Percentiles rank a stretch among this genome's conserved stretches.
These are phyloP conservation scores for Ceratocystis harringtonii DNA, from an alignment of 2,329 filamentous ascomycete genomes.

Conservation along the genomic window DNA sequence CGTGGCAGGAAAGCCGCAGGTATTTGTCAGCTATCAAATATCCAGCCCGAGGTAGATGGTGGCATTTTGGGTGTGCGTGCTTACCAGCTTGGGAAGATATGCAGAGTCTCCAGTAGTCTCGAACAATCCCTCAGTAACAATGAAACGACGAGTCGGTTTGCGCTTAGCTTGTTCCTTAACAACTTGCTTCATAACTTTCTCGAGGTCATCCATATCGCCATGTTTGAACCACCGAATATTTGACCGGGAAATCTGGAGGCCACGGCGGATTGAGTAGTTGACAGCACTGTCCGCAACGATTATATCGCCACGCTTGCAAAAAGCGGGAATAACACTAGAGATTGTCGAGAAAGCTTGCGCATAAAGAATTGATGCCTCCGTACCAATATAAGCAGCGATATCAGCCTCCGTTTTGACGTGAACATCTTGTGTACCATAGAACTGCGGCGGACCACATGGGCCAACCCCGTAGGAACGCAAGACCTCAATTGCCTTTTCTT, in stretches of 20 bases:
- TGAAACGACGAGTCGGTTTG: slow-evolving; percentile 80
- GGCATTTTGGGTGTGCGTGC: slow-evolving; percentile 21
- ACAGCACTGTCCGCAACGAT: slow-evolving; percentile 90
- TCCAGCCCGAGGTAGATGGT: neutral
- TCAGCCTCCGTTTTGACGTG: slow-evolving; percentile 95
- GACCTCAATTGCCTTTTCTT: slow-evolving; percentile 87
- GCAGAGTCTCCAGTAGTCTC: slow-evolving; percentile 78
- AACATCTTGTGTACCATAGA: slow-evolving; percentile 96
- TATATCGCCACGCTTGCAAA: slow-evolving; percentile 92
- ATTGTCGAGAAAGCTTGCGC: slow-evolving; percentile 94
- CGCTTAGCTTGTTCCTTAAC: slow-evolving; percentile 75
- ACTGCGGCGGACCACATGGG: slow-evolving; percentile 89
- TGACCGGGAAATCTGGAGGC: slow-evolving; percentile 81
- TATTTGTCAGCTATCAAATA: slow-evolving; percentile 14
- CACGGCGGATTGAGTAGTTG: slow-evolving; percentile 88
- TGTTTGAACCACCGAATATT: slow-evolving; percentile 90
- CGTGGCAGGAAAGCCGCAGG: neutral
- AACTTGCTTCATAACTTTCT: slow-evolving; percentile 69
- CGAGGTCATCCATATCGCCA: slow-evolving; percentile 87
- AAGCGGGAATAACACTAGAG: slow-evolving; percentile 89
- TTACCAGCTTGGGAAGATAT: slow-evolving; percentile 70
- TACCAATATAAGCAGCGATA: slow-evolving; percentile 78
- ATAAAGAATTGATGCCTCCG: slow-evolving; percentile 83
- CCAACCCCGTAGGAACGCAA: slow-evolving; percentile 92
- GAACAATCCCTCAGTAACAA: slow-evolving; percentile 89